Conservation (phyloP, 768 basidiomycete genomes). For the Xerocomellus dryophilus region DNA sequence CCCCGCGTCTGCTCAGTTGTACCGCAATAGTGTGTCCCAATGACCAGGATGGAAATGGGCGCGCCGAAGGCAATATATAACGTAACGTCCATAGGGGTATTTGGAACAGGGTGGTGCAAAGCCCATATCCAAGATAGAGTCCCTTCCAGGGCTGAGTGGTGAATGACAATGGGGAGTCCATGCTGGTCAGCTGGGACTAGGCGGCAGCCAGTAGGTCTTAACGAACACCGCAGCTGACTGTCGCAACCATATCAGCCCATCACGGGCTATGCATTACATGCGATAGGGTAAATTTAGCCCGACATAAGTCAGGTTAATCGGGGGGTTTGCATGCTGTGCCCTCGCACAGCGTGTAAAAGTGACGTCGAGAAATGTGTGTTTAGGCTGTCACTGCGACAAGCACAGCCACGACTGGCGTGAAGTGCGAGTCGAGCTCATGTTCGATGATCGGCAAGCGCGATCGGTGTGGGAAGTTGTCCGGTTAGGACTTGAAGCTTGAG, state of each 20-base stretch:
- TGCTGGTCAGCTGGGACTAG: background rate
- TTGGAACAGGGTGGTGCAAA: constrained; percentile 41
- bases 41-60: constrained; percentile 48
- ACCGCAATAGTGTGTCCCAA: constrained; percentile 39
- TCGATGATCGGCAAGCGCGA: no score
- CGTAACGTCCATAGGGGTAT: constrained; percentile 48
- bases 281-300: no score
- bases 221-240: background rate
- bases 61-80: constrained; percentile 32
- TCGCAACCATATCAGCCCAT: background rate
- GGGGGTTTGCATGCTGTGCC: no score
- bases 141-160: constrained; percentile 46
- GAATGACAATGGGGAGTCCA: constrained; percentile 7
- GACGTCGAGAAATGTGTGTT: no score
- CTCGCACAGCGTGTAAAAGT: no score
- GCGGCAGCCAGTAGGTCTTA: no score
- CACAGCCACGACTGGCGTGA: no score
- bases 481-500: no score
- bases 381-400: no score
- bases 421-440: no score
- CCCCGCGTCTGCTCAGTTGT: constrained; percentile 32
- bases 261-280: background rate
- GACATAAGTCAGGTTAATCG: no score
- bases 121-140: constrained; percentile 44
- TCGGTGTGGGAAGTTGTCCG: no score